Percentiles rank a stretch among this genome's conserved stretches.
phyloP scores from a whole-genome alignment of 768 basidiomycete genomes.

The Kondoa malvinella region DNA sequence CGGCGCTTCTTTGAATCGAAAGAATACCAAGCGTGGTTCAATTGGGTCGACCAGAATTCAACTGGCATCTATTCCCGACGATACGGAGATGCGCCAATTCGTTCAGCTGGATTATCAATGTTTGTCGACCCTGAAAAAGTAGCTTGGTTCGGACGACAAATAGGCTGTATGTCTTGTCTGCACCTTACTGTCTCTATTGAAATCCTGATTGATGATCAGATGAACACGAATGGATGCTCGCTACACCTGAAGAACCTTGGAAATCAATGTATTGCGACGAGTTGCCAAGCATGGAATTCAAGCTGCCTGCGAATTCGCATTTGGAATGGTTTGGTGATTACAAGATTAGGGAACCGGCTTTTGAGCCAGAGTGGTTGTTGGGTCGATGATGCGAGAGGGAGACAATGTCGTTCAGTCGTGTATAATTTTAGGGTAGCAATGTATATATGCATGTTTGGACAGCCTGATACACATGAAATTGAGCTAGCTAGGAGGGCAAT shows the following conservation, averaged over 20 bases:
- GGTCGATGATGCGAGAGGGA: background rate
- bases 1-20: background rate
- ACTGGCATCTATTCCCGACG: slow-evolving; percentile 2
- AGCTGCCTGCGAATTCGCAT: slow-evolving; percentile 3
- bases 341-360: background rate
- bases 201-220: background rate
- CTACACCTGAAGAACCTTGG: slow-evolving; percentile 2
- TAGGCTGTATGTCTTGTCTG: background rate
- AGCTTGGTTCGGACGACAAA: slow-evolving; percentile 5
- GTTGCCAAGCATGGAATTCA: background rate
- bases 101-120: slow-evolving; percentile 1
- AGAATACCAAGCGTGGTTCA: slow-evolving; percentile 1
- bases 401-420: no score
- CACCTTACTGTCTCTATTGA: no score
- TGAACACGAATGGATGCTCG: slow-evolving; percentile 4
- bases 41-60: background rate
- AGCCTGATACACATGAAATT: no score
- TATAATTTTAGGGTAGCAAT: no score
- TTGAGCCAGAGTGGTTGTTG: background rate
- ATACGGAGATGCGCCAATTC: slow-evolving; percentile 1
- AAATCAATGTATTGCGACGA: slow-evolving; percentile 7
- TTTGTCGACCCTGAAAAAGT: slow-evolving; percentile 4
- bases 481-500: no score
- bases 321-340: slow-evolving; percentile 4
- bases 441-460: no score